These are phyloP conservation scores for Austroboletus niveus DNA, from an alignment of 1,284 basidiomycete genomes.

Conservation along the genomic window DNA sequence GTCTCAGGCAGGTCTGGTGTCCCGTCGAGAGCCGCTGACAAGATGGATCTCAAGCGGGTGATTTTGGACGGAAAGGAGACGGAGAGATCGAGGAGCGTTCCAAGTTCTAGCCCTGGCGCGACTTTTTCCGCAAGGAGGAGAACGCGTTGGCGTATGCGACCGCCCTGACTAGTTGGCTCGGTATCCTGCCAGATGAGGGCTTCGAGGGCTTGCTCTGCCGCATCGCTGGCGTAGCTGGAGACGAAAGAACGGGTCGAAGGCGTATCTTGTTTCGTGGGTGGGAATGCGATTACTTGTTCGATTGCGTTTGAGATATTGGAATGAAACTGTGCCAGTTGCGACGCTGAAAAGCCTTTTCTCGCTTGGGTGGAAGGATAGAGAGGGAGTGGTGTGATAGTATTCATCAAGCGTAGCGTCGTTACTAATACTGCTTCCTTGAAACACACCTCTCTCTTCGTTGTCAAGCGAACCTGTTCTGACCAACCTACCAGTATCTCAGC, in stretches of 20 bases:
- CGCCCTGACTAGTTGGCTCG: constrained; percentile 37
- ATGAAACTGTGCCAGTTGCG: constrained; percentile 49
- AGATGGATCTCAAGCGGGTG: constrained; percentile 44
- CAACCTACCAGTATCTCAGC: no score
- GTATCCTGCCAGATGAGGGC: constrained; percentile 52
- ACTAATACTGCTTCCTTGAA: no score
- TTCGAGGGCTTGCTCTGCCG: constrained; percentile 50
- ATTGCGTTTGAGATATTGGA: constrained; percentile 49
- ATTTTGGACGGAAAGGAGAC: constrained; percentile 52
- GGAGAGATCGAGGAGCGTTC: constrained; percentile 59
- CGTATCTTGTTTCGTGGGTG: constrained; percentile 45
- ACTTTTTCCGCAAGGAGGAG: constrained; percentile 58
- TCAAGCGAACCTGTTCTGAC: no score
- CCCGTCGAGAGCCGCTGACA: constrained; percentile 39
- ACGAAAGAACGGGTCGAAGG: constrained; percentile 49
- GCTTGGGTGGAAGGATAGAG: constrained; percentile 53
- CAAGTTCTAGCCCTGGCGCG: constrained; percentile 46
- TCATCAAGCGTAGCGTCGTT: constrained; percentile 9
- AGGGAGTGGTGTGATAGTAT: constrained; percentile 35
- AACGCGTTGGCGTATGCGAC: constrained; percentile 47
- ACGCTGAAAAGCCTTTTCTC: constrained; percentile 50
- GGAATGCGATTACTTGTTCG: constrained; percentile 43
- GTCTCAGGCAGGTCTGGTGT: constrained; percentile 30
- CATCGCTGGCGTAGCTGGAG: constrained; percentile 54
- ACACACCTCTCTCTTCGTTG: no score